These are phyloP conservation scores for Scutellaria barbata DNA, from an alignment of 257 asterid genomes.

Conservation along the genomic window DNA sequence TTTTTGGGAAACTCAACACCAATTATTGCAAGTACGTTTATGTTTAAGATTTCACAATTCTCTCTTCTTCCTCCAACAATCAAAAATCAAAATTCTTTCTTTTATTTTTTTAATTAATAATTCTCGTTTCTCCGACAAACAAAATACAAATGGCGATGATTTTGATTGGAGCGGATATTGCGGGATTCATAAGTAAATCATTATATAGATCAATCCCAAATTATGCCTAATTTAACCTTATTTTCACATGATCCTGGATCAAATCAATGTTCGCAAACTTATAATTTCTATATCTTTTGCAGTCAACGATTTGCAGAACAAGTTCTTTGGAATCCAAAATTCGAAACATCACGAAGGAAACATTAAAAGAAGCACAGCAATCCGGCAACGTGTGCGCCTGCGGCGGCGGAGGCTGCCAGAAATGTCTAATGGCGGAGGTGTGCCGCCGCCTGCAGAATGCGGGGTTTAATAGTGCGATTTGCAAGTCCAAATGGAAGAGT, in stretches of 20 bases:
- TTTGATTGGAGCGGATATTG: background rate
- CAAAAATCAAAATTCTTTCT: no score
- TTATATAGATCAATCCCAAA: no score
- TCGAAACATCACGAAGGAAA: slow-evolving; percentile 59
- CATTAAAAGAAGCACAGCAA: slow-evolving; percentile 53
- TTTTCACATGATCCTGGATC: background rate
- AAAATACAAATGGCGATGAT: background rate
- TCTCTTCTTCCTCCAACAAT: background rate
- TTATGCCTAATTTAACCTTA: no score
- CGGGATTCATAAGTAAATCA: background rate
- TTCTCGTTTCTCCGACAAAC: no score
- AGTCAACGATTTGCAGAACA: slow-evolving; percentile 73
- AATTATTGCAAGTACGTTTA: slow-evolving; percentile 64
- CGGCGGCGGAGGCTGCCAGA: slow-evolving; percentile 62
- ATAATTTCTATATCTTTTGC: slow-evolving; percentile 21
- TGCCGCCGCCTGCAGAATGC: slow-evolving; percentile 67
- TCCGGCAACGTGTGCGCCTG: slow-evolving; percentile 49
- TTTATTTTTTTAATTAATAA: no score
- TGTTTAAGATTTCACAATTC: background rate
- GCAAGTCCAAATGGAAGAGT: slow-evolving; percentile 94
- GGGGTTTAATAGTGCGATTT: slow-evolving; percentile 71
- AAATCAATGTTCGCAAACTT: background rate
- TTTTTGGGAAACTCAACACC: slow-evolving; percentile 78
- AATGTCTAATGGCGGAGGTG: slow-evolving; percentile 69
- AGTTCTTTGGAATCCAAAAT: slow-evolving; percentile 72